phyloP scores from a whole-genome alignment of 164 flowering plant genomes.

The Piper betle region DNA sequence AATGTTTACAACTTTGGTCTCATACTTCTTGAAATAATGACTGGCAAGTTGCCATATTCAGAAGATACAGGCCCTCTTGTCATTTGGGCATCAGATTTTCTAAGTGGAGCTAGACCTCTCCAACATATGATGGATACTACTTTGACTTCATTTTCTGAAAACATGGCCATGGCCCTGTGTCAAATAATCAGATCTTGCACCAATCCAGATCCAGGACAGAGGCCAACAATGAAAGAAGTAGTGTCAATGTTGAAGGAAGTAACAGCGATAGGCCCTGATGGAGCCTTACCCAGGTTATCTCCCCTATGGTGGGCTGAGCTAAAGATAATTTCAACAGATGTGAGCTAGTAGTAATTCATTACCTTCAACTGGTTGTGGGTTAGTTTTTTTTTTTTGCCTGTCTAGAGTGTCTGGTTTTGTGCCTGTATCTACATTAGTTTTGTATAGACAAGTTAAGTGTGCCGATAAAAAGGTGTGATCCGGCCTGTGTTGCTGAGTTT shows the following conservation, averaged over 20 bases:
- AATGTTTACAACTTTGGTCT: slow-evolving; percentile 54
- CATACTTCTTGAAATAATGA: slow-evolving; percentile 50
- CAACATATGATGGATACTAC: slow-evolving; percentile 50
- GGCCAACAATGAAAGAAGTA: slow-evolving; percentile 51
- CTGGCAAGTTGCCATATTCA: slow-evolving; percentile 42
- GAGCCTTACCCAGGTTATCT: slow-evolving; percentile 47
- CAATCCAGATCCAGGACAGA: slow-evolving; percentile 33
- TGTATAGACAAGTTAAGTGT: too few relatives aligned
- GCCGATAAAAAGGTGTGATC: too few relatives aligned
- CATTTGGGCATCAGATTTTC: slow-evolving; percentile 27
- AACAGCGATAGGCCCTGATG: slow-evolving; percentile 49
- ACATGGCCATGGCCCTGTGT: slow-evolving; percentile 26
- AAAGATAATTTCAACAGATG: slow-evolving; percentile 39
- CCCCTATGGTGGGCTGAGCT: slow-evolving; percentile 91
- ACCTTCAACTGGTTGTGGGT: too few relatives aligned
- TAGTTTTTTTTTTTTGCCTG: too few relatives aligned
- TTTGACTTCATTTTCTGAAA: slow-evolving; percentile 27
- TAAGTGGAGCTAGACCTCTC: slow-evolving; percentile 16
- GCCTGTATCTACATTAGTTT: too few relatives aligned
- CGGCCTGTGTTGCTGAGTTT: too few relatives aligned
- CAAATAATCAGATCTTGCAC: slow-evolving; percentile 35
- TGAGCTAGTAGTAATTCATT: slow-evolving; percentile 11
- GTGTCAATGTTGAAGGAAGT: slow-evolving; percentile 39
- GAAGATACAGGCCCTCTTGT: slow-evolving; percentile 16
- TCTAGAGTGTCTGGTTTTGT: too few relatives aligned